phyloP scores from a whole-genome alignment of 2,329 filamentous ascomycete species.

The Colletotrichum liriopes region DNA sequence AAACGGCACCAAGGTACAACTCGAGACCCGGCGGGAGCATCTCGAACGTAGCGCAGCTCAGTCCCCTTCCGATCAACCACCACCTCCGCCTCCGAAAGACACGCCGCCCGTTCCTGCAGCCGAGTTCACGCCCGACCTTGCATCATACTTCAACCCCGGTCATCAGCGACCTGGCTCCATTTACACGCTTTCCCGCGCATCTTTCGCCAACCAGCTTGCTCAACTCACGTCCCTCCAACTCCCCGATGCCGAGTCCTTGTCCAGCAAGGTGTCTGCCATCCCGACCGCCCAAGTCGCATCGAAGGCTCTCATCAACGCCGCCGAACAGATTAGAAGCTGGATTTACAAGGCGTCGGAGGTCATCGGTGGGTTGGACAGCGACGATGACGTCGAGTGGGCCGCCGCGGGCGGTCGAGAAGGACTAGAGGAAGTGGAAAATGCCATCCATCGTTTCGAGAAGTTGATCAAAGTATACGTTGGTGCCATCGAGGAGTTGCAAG shows the following conservation, averaged over 20 bases:
- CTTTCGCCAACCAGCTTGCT: slow-evolving; percentile 93
- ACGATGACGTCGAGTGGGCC: slow-evolving; percentile 98
- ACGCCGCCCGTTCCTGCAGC: slow-evolving; percentile 54
- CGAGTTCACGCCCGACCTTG: slow-evolving; percentile 66
- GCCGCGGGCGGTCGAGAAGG: slow-evolving; percentile 88
- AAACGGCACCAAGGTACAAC: slow-evolving; percentile 76
- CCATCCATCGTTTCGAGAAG: slow-evolving; percentile 88
- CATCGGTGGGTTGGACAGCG: slow-evolving; percentile 88
- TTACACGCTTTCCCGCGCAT: slow-evolving; percentile 92
- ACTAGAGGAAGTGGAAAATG: slow-evolving; percentile 79
- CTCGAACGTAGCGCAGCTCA: slow-evolving; percentile 65
- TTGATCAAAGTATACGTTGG: slow-evolving; percentile 93
- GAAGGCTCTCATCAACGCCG: slow-evolving; percentile 86
- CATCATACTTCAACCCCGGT: slow-evolving; percentile 78
- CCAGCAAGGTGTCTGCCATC: slow-evolving; percentile 87
- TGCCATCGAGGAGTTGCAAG: slow-evolving; percentile 93
- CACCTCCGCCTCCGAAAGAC: slow-evolving; percentile 67
- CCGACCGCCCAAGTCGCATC: slow-evolving; percentile 88
- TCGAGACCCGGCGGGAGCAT: slow-evolving; percentile 71
- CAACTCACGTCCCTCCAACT: slow-evolving; percentile 92
- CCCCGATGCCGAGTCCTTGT: slow-evolving; percentile 87
- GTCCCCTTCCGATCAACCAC: slow-evolving; percentile 56
- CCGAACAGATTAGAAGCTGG: slow-evolving; percentile 94
- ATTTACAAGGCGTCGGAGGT: slow-evolving; percentile 94
- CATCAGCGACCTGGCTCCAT: slow-evolving; percentile 85